These are phyloP conservation scores for Camelina neglecta DNA, from an alignment of 345 rosid species.

Conservation along the genomic window DNA sequence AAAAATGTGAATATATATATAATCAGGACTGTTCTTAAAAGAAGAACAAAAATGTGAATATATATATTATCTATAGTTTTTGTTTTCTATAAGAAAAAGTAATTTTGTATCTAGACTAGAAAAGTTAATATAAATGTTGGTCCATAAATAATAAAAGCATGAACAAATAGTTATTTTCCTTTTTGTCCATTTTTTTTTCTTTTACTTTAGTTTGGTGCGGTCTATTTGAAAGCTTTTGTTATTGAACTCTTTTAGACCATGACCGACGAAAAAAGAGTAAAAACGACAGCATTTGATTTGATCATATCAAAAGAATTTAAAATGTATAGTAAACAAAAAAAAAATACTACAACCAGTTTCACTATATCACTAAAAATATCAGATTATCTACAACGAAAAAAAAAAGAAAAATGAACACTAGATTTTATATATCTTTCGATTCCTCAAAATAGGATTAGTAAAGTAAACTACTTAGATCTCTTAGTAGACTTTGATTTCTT, in stretches of 20 bases:
- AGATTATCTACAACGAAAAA: slow-evolving; percentile 32
- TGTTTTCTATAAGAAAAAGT: neutral
- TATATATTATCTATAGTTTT: too few species aligned
- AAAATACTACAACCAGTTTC: slow-evolving; percentile 15
- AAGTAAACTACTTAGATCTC: slow-evolving; percentile 52
- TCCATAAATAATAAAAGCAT: slow-evolving; percentile 31
- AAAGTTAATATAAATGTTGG: slow-evolving; percentile 24
- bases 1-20: neutral
- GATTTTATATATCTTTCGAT: neutral
- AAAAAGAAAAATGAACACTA: neutral
- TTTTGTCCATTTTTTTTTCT: neutral
- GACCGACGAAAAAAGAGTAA: slow-evolving; percentile 13
- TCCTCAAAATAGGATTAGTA: neutral
- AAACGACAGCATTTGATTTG: slow-evolving; percentile 21
- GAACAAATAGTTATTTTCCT: slow-evolving; percentile 3
- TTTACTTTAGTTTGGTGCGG: slow-evolving; percentile 33
- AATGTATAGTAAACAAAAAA: slow-evolving; percentile 8
- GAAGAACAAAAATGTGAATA: neutral
- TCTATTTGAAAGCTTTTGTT: slow-evolving; percentile 31
- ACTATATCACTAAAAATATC: slow-evolving; percentile 33
- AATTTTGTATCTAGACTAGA: slow-evolving; percentile 1
- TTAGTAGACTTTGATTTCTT: slow-evolving; percentile 64
- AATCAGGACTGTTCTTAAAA: neutral
- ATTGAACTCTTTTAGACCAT: slow-evolving; percentile 38
- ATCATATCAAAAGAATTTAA: slow-evolving; percentile 10